These are phyloP conservation scores for Coprinopsis cinerea DNA, from an alignment of 768 basidiomycete genomes.

Conservation along the genomic window DNA sequence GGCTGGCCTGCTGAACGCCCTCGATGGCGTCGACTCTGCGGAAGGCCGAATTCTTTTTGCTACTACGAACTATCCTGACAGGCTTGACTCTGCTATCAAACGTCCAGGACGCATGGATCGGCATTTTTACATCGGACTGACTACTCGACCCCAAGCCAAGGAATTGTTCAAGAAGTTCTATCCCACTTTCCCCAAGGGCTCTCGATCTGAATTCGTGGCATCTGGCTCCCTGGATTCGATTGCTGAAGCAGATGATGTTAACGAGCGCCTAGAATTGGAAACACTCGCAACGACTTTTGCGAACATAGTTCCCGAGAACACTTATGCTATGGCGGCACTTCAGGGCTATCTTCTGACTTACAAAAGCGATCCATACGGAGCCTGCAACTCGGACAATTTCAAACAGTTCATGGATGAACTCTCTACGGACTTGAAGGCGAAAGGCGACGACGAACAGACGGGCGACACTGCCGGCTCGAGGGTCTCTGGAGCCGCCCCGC, in stretches of 20 bases:
- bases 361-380: slow-evolving; percentile 48
- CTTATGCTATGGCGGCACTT: slow-evolving; percentile 33
- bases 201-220: not conserved
- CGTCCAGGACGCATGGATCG: slow-evolving; percentile 68
- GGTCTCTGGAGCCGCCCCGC: not conserved
- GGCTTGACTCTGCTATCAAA: slow-evolving; percentile 57
- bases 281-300: slow-evolving; percentile 46
- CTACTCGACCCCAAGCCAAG: slow-evolving; percentile 50
- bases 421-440: slow-evolving; percentile 39
- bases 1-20: slow-evolving; percentile 60
- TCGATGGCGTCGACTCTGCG: slow-evolving; percentile 58
- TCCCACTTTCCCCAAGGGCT: slow-evolving; percentile 24
- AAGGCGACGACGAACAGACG: not conserved
- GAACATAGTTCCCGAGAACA: slow-evolving; percentile 31
- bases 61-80: slow-evolving; percentile 59
- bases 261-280: slow-evolving; percentile 22
- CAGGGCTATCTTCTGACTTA: slow-evolving; percentile 52
- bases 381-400: slow-evolving; percentile 29
- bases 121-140: slow-evolving; percentile 58
- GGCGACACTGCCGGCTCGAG: not conserved
- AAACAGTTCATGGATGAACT: not conserved
- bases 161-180: slow-evolving; percentile 60
- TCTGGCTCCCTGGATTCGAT: not conserved
- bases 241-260: slow-evolving; percentile 15
- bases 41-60: slow-evolving; percentile 52